Evolutionary conservation across 1,139 yeast species (phyloP), one percentile per base, ranked within the genome.

Genomic region (Candida sp.): DNA sequence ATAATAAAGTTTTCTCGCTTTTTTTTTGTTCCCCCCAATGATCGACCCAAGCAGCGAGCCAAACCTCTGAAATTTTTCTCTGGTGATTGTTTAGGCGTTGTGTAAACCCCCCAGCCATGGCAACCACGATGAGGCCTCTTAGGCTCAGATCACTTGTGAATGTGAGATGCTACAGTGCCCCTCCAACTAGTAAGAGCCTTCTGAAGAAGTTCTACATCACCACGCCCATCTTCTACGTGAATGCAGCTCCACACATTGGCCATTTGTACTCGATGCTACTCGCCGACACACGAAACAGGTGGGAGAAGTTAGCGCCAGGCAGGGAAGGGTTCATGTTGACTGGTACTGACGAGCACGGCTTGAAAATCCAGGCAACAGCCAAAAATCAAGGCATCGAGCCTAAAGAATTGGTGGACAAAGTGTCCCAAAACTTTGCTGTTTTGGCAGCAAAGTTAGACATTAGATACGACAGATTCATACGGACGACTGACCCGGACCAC

Each of bases 281-380:
- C 37, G 86, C 94, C 46, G 98, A 94, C 69, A 86, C 87, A 1
- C 73, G 88, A 50, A 81, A 78, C 55, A 75, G 97, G 55, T 93
- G 97, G 97, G 82, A 81, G 44, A 73, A 70, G 44, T 69, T 78
- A 5, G 61, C 72, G 12, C 76, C 81, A 0, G 46, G 40, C 5
- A 59, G 58, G 0, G 61, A 65, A 2, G 70, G 90, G 0, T 81
- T 75, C 54, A 78, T 93, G 63, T 81, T 90, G 8, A 94, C 99
- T 0, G 99, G 99, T 1, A 93, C 98, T 0, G 99, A 94, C 66
- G 99, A 94, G 68, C 99, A 94, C 67, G 99, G 99, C 0, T 72
- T 92, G 54, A 94, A 94, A 72, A 93, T 94, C 37, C 96, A 91
- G 57, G 78, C 81, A 47, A 86, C 88, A 0, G 86, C 86, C 2